These are phyloP conservation scores for Hymenoscyphus albidus DNA, from an alignment of 2,329 filamentous ascomycete genomes.

Conservation along the genomic window DNA sequence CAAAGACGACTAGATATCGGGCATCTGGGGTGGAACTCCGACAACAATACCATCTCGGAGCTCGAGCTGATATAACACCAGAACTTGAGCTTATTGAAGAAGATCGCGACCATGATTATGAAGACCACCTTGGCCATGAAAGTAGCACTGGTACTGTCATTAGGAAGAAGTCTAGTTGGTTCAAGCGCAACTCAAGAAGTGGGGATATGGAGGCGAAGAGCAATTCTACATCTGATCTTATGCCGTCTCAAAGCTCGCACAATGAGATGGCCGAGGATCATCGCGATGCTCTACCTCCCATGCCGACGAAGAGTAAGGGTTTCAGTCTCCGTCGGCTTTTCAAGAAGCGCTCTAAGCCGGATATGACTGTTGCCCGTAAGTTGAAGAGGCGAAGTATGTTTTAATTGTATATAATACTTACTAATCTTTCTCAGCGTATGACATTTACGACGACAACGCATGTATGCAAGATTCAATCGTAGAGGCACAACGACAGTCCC, in stretches of 20 bases:
- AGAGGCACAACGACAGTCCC: conserved; percentile 23
- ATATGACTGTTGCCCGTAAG: conserved; percentile 33
- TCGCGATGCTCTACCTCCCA: conserved; percentile 8
- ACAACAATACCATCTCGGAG: conserved; percentile 23
- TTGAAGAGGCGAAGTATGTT: conserved; percentile 2
- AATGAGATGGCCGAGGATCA: conserved; percentile 15
- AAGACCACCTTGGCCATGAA: conserved; percentile 23
- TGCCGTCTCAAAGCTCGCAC: conserved; percentile 19
- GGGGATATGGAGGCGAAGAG: conserved; percentile 22
- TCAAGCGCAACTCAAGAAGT: conserved; percentile 32
- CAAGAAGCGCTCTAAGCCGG: conserved; percentile 27
- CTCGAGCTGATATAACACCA: conserved; percentile 10
- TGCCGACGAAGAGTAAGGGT: conserved; percentile 28
- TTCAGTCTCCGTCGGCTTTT: conserved; percentile 32
- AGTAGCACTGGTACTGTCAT: conserved; percentile 26
- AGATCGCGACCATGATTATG: conserved; percentile 18
- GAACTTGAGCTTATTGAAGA: conserved; percentile 26
- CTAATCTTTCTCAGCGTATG: conserved; percentile 24
- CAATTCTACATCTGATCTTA: conserved; percentile 11
- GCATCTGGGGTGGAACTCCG: conserved; percentile 21
- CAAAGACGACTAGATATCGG: not conserved
- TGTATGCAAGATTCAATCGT: conserved; percentile 28
- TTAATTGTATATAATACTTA: not conserved
- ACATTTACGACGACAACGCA: conserved; percentile 28
- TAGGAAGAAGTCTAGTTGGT: conserved; percentile 34